Percentiles rank a stretch among this genome's conserved stretches.
phyloP scores from a whole-genome alignment of 164 flowering plant genomes.

The Cinnamomum chago region DNA sequence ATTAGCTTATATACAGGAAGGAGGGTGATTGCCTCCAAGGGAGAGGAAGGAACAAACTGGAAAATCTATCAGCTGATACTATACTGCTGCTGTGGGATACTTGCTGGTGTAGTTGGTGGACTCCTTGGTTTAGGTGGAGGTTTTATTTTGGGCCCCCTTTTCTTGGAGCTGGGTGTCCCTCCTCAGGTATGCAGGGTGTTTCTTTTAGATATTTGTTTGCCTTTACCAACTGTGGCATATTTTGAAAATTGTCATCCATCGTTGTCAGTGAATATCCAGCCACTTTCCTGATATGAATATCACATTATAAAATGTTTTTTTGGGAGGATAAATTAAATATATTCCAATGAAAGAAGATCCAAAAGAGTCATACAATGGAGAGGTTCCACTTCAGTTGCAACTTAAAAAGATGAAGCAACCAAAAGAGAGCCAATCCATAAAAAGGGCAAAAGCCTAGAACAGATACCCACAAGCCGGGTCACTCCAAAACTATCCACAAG shows the following conservation, averaged over 20 bases:
- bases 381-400: no score
- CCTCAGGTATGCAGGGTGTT: conserved; percentile 57
- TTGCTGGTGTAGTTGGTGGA: conserved; percentile 95
- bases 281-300: background rate
- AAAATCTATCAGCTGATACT: conserved; percentile 54
- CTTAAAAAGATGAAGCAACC: no score
- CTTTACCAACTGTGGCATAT: background rate
- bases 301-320: no score
- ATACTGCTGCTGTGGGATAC: conserved; percentile 57
- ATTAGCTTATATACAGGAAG: conserved; percentile 61
- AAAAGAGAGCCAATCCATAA: no score
- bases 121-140: conserved; percentile 93
- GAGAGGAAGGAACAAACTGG: conserved; percentile 43
- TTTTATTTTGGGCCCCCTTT: conserved; percentile 88
- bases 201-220: background rate
- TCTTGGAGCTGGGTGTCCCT: conserved; percentile 90
- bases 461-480: no score
- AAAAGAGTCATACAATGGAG: no score
- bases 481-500: no score
- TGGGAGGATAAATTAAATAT: no score
- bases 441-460: no score
- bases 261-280: background rate
- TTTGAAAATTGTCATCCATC: background rate
- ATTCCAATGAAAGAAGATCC: no score
- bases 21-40: conserved; percentile 64